phyloP scores from a whole-genome alignment of 352 stramenopile genomes.

The Phytophthora agathidicida region DNA sequence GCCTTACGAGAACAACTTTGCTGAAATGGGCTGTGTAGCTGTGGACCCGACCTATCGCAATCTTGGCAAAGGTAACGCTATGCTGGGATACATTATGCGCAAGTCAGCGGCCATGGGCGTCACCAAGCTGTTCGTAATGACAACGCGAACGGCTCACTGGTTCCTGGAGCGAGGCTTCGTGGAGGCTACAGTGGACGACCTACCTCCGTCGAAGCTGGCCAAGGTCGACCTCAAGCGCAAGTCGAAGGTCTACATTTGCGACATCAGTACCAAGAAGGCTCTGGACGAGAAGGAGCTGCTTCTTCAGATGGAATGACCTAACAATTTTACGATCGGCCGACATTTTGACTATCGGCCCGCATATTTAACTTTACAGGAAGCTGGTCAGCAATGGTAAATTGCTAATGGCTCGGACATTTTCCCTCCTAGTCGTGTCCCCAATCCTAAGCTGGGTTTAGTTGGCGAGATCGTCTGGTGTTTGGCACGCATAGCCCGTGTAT shows the following conservation, averaged over 20 bases:
- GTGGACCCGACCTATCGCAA: constrained; percentile 89
- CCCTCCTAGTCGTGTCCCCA: constrained; percentile 3
- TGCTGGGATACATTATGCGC: constrained; percentile 92
- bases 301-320: constrained; percentile 57
- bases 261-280: constrained; percentile 84
- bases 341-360: constrained; percentile 32
- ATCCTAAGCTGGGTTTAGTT: constrained; percentile 14
- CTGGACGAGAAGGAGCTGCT: constrained; percentile 88
- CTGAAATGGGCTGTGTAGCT: constrained; percentile 91
- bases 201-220: constrained; percentile 79
- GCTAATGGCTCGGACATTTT: constrained; percentile 16
- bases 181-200: constrained; percentile 86
- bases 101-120: constrained; percentile 86
- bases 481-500: constrained; percentile 66
- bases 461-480: constrained; percentile 45
- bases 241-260: constrained; percentile 90
- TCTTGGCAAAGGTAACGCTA: constrained; percentile 86
- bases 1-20: constrained; percentile 90
- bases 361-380: constrained; percentile 30
- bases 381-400: constrained; percentile 28
- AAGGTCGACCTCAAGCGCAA: constrained; percentile 86
- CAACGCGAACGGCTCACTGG: constrained; percentile 98
- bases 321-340: constrained; percentile 30
- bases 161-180: constrained; percentile 97
- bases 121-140: constrained; percentile 96